These are phyloP conservation scores for Hyaloperonospora arabidopsidis DNA, from an alignment of 352 stramenopile species.

Conservation along the genomic window DNA sequence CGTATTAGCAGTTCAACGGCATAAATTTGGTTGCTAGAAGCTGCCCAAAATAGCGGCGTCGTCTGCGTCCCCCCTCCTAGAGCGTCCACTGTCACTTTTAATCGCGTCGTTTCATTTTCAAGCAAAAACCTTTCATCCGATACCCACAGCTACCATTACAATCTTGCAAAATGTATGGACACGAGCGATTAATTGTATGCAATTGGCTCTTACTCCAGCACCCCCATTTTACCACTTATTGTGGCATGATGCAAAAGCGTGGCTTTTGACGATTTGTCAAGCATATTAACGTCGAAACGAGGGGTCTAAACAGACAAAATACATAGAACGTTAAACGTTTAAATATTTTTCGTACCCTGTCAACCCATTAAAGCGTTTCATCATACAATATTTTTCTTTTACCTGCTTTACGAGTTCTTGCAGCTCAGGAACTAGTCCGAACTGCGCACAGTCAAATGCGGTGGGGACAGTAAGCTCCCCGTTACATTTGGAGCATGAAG, in stretches of 20 bases:
- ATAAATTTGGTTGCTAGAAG: constrained; percentile 74
- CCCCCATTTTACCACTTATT: constrained; percentile 74
- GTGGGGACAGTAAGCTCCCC: constrained; percentile 28
- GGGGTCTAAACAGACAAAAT: constrained; percentile 23
- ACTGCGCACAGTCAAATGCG: constrained; percentile 56
- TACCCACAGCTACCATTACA: constrained; percentile 2
- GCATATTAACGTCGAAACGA: constrained; percentile 51
- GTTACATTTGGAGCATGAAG: constrained; percentile 38
- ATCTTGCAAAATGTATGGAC: not conserved
- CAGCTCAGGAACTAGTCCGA: constrained; percentile 52
- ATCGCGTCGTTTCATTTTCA: constrained; percentile 25
- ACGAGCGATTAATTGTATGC: not conserved
- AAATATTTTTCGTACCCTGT: too few species aligned
- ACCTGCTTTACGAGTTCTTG: constrained; percentile 48
- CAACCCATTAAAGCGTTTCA: too few species aligned
- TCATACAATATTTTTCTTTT: not conserved
- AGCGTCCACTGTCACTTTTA: constrained; percentile 38
- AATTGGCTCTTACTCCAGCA: constrained; percentile 46
- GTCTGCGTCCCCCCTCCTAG: constrained; percentile 51
- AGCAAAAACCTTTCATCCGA: constrained; percentile 37
- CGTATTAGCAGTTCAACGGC: constrained; percentile 62
- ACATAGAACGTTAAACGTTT: not conserved
- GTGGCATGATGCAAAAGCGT: constrained; percentile 71
- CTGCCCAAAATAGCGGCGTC: constrained; percentile 71
- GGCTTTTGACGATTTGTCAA: constrained; percentile 41